phyloP scores from a whole-genome alignment of 768 basidiomycete species.

The Rhizopogon vinicolor region DNA sequence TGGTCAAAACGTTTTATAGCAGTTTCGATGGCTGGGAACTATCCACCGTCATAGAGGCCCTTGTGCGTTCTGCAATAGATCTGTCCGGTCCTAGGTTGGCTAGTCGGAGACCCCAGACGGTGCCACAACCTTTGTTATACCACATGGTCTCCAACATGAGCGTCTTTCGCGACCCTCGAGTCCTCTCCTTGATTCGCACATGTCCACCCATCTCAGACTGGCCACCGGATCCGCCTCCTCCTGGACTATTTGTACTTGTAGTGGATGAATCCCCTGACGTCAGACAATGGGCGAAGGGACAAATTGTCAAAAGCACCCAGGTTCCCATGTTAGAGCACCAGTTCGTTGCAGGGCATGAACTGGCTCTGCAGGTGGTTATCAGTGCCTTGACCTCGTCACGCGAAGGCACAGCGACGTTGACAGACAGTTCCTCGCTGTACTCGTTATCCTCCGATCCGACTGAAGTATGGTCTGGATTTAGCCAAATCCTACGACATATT shows the following conservation, averaged over 20 bases:
- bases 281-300: conserved; percentile 56
- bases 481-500: conserved; percentile 45
- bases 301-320: conserved; percentile 34
- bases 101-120: conserved; percentile 1
- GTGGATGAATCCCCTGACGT: conserved; percentile 45
- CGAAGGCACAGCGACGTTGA: conserved; percentile 7
- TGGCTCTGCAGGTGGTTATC: conserved; percentile 39
- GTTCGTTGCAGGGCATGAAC: conserved; percentile 44
- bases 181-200: conserved; percentile 32
- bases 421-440: conserved; percentile 5
- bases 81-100: conserved; percentile 6
- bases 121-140: conserved; percentile 50
- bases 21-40: conserved; percentile 68
- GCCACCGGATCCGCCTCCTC: conserved; percentile 56
- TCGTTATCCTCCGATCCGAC: conserved; percentile 33
- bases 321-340: conserved; percentile 42
- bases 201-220: conserved; percentile 34
- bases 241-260: conserved; percentile 55
- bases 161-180: conserved; percentile 46
- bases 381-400: conserved; percentile 22
- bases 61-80: conserved; percentile 30
- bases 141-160: conserved; percentile 60
- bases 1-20: conserved; percentile 53
- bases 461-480: conserved; percentile 51
- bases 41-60: conserved; percentile 41